Conservation (phyloP, 345 rosid genomes). For the Nasturtium officinale region DNA sequence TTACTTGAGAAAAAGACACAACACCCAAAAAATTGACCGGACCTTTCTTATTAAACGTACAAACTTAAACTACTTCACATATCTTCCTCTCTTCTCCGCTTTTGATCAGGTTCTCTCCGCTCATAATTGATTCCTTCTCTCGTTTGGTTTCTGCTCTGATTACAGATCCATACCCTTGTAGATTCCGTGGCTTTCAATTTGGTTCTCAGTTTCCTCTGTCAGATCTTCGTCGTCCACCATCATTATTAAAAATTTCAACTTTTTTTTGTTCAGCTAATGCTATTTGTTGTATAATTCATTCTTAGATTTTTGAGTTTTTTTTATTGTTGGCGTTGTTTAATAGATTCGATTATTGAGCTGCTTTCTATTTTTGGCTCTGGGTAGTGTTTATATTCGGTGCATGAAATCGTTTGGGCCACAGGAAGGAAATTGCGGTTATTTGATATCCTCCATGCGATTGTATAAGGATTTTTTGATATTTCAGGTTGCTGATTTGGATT, state of each 20-base stretch:
- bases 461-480: conserved; percentile 8
- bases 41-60: conserved; percentile 23
- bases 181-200: conserved; percentile 9
- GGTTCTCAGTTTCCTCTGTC: not conserved
- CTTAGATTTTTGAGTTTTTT: not conserved
- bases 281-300: not conserved
- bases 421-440: not conserved
- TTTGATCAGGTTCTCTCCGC: conserved; percentile 30
- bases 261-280: not conserved
- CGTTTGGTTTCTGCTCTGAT: conserved; percentile 1
- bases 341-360: no score
- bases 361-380: conserved; percentile 12
- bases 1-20: conserved; percentile 9
- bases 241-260: not conserved
- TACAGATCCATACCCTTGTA: conserved; percentile 25
- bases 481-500: conserved; percentile 29
- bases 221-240: conserved; percentile 20
- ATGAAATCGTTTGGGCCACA: not conserved
- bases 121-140: not conserved
- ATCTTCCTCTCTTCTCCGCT: not conserved
- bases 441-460: not conserved
- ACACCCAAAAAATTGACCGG: conserved; percentile 14
- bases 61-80: conserved; percentile 8
- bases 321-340: no score
- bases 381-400: not conserved